Base-by-base conservation (phyloP, 805 yeast genomes). In the Saccharomycopsis amapae region DNA sequence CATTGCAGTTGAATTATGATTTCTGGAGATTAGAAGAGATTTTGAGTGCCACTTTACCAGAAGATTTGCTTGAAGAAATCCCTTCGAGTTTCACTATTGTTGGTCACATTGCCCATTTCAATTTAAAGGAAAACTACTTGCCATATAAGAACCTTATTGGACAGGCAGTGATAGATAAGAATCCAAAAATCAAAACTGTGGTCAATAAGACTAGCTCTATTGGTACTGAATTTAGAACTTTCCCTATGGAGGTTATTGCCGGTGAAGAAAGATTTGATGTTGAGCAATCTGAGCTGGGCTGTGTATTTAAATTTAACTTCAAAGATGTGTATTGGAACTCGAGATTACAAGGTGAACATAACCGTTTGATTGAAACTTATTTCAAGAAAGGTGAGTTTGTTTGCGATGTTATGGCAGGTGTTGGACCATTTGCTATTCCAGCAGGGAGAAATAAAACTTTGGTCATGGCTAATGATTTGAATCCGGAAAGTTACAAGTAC, bases 311-410 rank as follows among this genome's bases (percentile, higher is more conserved):
- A 39, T 90, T 93, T 62, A 96, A 93, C 58, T 93, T 94, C 61
- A 76, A 85, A 48, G 85, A 86, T 59, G 98, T 94, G 4, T 93
- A 94, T 64, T 93, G 99, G 99, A 93, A 93, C 61, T 86, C 97
- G 13, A 75, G 98, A 55, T 69, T 93, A 42, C 90, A 88, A 54
- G 85, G 96, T 0, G 99, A 93, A 58, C 99, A 93, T 62, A 90
- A 79, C 39, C 69, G 97, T 49, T 65, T 93, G 36, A 81, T 93
- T 3, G 60, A 65, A 1, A 58, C 64, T 32, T 69, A 68, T 48
- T 82, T 85, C 56, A 56, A 73, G 35, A 69, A 75, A 3, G 82
- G 83, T 7, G 83, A 82, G 49, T 84, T 87, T 5, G 84, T 94
- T 0, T 86, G 87, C 56, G 99, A 93, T 66, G 97, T 88, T 0